phyloP scores from a whole-genome alignment of 495 filamentous ascomycete species.

The Trichodelitschia bisporula region DNA sequence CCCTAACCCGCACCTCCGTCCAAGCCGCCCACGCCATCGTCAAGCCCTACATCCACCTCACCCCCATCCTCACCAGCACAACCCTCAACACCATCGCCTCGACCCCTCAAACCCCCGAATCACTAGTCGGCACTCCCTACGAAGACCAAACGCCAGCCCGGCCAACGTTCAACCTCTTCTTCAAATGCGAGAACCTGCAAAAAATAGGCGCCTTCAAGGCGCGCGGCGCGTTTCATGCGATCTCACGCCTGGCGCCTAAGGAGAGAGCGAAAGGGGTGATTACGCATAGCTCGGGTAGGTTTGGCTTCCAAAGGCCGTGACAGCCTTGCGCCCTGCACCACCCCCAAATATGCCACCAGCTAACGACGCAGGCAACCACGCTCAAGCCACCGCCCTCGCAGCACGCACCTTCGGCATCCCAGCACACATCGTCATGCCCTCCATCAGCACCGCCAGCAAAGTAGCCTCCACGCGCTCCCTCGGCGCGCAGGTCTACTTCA shows the following conservation, averaged over 20 bases:
- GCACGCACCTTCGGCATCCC: slow-evolving; percentile 38
- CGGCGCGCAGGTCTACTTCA: slow-evolving; percentile 59
- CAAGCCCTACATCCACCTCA: slow-evolving; percentile 50
- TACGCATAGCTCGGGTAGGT: slow-evolving; percentile 67
- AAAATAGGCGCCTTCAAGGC: slow-evolving; percentile 85
- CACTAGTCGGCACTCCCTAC: slow-evolving; percentile 29
- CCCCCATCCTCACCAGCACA: slow-evolving; percentile 53
- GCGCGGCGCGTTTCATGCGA: slow-evolving; percentile 72
- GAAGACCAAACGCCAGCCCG: slow-evolving; percentile 30
- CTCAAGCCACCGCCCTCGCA: slow-evolving; percentile 78
- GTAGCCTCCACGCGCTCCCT: slow-evolving; percentile 57
- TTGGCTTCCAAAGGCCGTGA: neutral
- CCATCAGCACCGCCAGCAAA: slow-evolving; percentile 59
- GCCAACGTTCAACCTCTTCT: slow-evolving; percentile 53
- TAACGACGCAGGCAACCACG: slow-evolving; percentile 60
- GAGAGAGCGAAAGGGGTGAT: slow-evolving; percentile 38
- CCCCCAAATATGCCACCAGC: neutral
- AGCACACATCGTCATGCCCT: slow-evolving; percentile 78
- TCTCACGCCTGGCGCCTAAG: slow-evolving; percentile 36
- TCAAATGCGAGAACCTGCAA: slow-evolving; percentile 94
- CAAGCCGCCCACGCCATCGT: slow-evolving; percentile 46
- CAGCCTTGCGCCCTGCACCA: neutral
- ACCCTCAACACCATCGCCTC: slow-evolving; percentile 56
- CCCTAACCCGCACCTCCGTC: slow-evolving; percentile 45
- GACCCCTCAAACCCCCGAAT: slow-evolving; percentile 30